phyloP scores from a whole-genome alignment of 2,329 filamentous ascomycete species.

The Cytospora leucostoma region DNA sequence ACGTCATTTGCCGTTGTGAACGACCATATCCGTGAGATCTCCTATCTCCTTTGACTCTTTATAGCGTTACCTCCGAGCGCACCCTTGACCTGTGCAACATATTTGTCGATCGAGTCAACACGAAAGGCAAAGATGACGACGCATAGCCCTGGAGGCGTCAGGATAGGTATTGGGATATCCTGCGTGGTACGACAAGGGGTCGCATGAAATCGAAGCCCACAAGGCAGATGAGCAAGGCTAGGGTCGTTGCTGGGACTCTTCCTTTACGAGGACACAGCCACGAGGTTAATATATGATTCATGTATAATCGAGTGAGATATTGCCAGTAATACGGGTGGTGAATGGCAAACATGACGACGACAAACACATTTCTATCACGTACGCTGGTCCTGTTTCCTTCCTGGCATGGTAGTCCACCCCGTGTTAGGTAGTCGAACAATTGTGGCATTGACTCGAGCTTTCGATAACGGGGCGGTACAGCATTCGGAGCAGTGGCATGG shows the following conservation, averaged over 20 bases:
- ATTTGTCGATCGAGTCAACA: conserved; percentile 6
- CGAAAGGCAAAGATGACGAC: conserved; percentile 9
- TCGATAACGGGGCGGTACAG: too few relatives aligned
- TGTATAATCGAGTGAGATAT: conserved; percentile 23
- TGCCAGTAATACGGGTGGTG: conserved; percentile 20
- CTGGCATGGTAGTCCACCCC: not conserved
- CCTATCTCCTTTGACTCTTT: conserved; percentile 5
- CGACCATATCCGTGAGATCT: not conserved
- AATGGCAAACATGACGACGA: conserved; percentile 10
- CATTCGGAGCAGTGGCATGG: too few relatives aligned
- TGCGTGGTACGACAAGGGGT: conserved; percentile 24
- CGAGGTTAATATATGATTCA: conserved; percentile 7
- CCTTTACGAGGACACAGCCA: conserved; percentile 7
- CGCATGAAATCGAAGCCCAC: conserved; percentile 28
- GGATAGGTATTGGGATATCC: not conserved
- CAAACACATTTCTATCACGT: not conserved
- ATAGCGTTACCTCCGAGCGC: conserved; percentile 7
- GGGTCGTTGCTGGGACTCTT: conserved; percentile 9
- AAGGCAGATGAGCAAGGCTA: conserved; percentile 25
- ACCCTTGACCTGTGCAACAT: conserved; percentile 2
- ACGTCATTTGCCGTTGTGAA: not conserved
- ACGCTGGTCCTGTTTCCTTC: not conserved
- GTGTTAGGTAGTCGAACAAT: not conserved
- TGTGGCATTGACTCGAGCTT: not conserved
- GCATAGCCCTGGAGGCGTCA: conserved; percentile 10